A percentile compares a stretch with the other conserved stretches of the same genome.
Conservation (phyloP, 139 green algal species). For the Micromonas pusilla region DNA sequence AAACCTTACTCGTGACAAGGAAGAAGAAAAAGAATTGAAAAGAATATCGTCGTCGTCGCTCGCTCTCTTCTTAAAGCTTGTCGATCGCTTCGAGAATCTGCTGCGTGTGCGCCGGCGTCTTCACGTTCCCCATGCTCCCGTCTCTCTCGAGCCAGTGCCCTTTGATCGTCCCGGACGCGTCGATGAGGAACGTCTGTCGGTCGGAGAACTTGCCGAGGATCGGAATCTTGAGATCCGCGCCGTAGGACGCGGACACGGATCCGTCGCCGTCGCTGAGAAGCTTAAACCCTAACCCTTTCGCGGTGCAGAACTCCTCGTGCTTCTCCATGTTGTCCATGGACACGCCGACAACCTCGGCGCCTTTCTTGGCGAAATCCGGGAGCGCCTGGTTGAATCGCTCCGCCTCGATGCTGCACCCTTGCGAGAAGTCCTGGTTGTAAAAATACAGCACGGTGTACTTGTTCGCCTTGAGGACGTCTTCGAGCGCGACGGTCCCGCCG, state of each 20-base stretch:
- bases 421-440: constrained; percentile 29
- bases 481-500: not conserved
- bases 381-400: constrained; percentile 28
- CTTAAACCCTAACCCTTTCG: constrained; percentile 26
- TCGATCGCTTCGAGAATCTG: constrained; percentile 26
- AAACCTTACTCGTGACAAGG: too few species aligned
- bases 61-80: not conserved
- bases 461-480: not conserved
- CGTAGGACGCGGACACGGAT: constrained; percentile 16
- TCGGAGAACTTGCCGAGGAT: constrained; percentile 27
- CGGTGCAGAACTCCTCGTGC: constrained; percentile 28
- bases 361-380: constrained; percentile 8
- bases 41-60: not conserved
- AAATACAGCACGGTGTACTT: constrained; percentile 33
- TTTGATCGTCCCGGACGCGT: constrained; percentile 3
- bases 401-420: constrained; percentile 29
- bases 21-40: too few species aligned
- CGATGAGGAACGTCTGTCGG: constrained; percentile 36
- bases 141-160: constrained; percentile 30
- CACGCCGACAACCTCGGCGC: constrained; percentile 24
- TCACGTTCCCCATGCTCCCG: constrained; percentile 24
- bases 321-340: constrained; percentile 34
- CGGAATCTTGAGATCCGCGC: constrained; percentile 23
- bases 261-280: constrained; percentile 25
- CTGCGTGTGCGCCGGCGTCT: constrained; percentile 24